Percentiles rank a stretch among this genome's conserved stretches.
Conservation (phyloP, 2,329 filamentous ascomycete genomes). For the Ceratocystiopsis brevicomis region DNA sequence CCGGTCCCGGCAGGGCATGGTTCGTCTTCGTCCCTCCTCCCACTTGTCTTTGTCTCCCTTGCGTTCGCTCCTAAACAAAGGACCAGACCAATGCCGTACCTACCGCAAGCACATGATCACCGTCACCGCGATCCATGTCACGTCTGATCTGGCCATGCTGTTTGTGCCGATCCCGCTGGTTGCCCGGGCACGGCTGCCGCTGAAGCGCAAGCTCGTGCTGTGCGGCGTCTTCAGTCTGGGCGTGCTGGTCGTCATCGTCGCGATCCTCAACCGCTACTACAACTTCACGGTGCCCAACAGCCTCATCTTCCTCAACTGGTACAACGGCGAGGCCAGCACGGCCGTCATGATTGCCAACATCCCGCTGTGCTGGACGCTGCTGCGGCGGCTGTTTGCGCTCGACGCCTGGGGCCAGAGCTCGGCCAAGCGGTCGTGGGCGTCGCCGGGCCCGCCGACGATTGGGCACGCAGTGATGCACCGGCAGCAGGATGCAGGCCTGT, state of each 20-base stretch:
- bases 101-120: constrained; percentile 29
- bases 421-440: neutral
- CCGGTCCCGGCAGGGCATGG: constrained; percentile 18
- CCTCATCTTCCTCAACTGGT: constrained; percentile 38
- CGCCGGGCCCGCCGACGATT: neutral
- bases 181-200: constrained; percentile 19
- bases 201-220: constrained; percentile 27
- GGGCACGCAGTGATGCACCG: neutral
- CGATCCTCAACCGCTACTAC: constrained; percentile 42
- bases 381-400: constrained; percentile 22
- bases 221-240: constrained; percentile 37
- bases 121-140: constrained; percentile 27
- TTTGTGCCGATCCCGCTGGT: constrained; percentile 27
- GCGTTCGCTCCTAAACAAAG: constrained; percentile 3
- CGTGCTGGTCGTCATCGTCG: constrained; percentile 32
- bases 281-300: constrained; percentile 38
- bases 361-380: constrained; percentile 38
- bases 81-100: constrained; percentile 22
- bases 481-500: no score
- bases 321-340: constrained; percentile 38
- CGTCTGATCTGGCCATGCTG: constrained; percentile 25
- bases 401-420: constrained; percentile 8
- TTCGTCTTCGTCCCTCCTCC: constrained; percentile 7
- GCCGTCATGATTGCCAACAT: constrained; percentile 42
- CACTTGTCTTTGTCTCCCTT: neutral